phyloP scores from a whole-genome alignment of 345 rosid species.

The Camelina sativa region DNA sequence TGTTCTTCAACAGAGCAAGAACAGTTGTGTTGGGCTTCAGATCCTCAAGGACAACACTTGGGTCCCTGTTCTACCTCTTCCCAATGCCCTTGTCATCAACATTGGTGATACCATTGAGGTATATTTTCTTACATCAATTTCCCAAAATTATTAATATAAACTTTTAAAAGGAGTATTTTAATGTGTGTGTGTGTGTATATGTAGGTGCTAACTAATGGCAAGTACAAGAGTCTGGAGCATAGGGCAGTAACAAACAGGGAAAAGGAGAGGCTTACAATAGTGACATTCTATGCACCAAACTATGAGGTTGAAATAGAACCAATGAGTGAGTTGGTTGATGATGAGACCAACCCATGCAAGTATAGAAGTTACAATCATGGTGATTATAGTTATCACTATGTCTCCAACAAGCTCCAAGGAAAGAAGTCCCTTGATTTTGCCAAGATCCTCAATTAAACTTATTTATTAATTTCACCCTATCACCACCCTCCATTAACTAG shows the following conservation, averaged over 20 bases:
- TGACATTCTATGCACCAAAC: conserved; percentile 94
- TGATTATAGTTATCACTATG: conserved; percentile 86
- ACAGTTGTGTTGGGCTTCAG: conserved; percentile 76
- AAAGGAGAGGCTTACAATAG: conserved; percentile 84
- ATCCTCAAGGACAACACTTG: conserved; percentile 73
- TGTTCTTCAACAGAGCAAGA: conserved; percentile 79
- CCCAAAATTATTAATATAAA: neutral
- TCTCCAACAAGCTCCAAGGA: conserved; percentile 82
- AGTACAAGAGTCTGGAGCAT: conserved; percentile 92
- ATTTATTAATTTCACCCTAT: conserved; percentile 22
- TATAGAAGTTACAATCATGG: conserved; percentile 89
- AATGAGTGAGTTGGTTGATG: conserved; percentile 71
- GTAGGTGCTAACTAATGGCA: conserved; percentile 75
- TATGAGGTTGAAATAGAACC: conserved; percentile 87
- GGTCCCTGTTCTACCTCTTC: conserved; percentile 68
- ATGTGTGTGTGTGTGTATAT: conserved; percentile 12
- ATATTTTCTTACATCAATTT: conserved; percentile 4
- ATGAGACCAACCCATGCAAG: conserved; percentile 78
- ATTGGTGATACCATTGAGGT: conserved; percentile 92
- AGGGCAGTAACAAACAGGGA: conserved; percentile 82
- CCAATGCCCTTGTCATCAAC: conserved; percentile 80
- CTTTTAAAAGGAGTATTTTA: neutral
- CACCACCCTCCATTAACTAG: conserved; percentile 33
- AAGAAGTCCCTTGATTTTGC: conserved; percentile 90
- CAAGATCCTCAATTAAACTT: conserved; percentile 53